Evolutionary conservation across 495 filamentous ascomycete genomes (phyloP).

Genomic region (Neurospora discreta): DNA sequence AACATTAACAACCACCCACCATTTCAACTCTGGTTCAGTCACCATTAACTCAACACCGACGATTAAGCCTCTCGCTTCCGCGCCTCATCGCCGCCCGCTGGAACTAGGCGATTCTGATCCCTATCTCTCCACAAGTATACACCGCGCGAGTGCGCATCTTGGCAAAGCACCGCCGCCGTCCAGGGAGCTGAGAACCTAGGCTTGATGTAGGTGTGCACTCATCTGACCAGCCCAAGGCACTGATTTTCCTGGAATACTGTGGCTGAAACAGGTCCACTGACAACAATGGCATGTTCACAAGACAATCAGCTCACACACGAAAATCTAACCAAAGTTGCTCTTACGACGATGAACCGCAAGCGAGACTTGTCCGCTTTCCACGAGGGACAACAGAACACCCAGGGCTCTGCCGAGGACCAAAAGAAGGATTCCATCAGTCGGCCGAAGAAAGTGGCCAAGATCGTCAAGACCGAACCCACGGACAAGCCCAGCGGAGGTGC

Average conservation of each 20-base stretch:
- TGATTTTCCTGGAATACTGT: no score
- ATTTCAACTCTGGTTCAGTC: not conserved
- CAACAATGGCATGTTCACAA: not conserved
- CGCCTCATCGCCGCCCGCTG: not conserved
- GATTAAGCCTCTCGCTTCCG: not conserved
- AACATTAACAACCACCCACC: not conserved
- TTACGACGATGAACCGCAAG: not conserved
- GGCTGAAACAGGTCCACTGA: not conserved
- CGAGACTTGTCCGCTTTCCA: not conserved
- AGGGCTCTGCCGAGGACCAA: not conserved
- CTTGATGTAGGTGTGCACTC: not conserved
- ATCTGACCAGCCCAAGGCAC: not conserved
- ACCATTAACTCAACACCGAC: not conserved
- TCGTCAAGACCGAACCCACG: not conserved
- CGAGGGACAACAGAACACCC: not conserved
- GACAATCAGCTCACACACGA: not conserved
- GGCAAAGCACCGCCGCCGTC: no score
- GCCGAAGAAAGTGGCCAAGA: not conserved
- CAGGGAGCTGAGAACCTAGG: no score
- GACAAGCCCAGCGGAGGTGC: not conserved
- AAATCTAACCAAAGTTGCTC: not conserved
- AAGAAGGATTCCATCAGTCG: not conserved
- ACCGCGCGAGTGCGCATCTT: not conserved
- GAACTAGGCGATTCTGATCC: not conserved
- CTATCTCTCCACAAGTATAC: not conserved